Percentiles rank a stretch among this genome's conserved stretches.
phyloP scores from a whole-genome alignment of 2,329 filamentous ascomycete species.

The Fusarium guadeloupense region DNA sequence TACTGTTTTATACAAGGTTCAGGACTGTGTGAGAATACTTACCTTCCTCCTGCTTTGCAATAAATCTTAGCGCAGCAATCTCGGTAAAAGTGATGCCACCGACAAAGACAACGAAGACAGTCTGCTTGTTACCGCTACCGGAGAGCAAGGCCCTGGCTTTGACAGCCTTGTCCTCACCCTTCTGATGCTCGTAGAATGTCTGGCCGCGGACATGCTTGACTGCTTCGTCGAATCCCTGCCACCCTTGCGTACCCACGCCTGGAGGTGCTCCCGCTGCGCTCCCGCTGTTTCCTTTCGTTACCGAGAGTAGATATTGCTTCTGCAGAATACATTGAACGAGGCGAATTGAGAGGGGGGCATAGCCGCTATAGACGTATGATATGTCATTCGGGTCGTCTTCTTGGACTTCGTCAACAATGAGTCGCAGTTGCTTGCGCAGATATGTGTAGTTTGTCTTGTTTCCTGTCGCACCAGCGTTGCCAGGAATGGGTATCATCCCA shows the following conservation, averaged over 20 bases:
- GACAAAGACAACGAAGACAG: conserved; percentile 94
- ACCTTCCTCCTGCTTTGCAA: conserved; percentile 84
- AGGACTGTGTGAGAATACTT: conserved; percentile 38
- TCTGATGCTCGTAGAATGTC: conserved; percentile 92
- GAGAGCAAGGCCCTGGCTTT: conserved; percentile 86
- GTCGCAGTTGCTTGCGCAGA: conserved; percentile 82
- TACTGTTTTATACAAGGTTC: not conserved
- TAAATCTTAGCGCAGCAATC: conserved; percentile 91
- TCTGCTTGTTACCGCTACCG: conserved; percentile 81
- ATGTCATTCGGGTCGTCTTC: conserved; percentile 94
- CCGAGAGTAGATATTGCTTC: conserved; percentile 81
- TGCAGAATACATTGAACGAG: conserved; percentile 93
- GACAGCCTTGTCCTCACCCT: conserved; percentile 90
- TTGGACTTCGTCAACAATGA: conserved; percentile 96
- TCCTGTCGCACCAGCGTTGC: conserved; percentile 62
- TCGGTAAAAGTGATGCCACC: conserved; percentile 98
- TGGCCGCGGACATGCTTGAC: conserved; percentile 87
- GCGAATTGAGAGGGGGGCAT: conserved; percentile 90
- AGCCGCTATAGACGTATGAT: conserved; percentile 97
- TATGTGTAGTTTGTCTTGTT: conserved; percentile 91
- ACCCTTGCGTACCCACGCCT: conserved; percentile 76
- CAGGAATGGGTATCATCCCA: conserved; percentile 81
- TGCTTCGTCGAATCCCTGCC: conserved; percentile 92
- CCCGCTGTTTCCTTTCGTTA: conserved; percentile 70
- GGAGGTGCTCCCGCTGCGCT: conserved; percentile 44